Evolutionary conservation across 2,329 filamentous ascomycete species (phyloP).

Genomic region (Atkinsonella hypoxylon): DNA sequence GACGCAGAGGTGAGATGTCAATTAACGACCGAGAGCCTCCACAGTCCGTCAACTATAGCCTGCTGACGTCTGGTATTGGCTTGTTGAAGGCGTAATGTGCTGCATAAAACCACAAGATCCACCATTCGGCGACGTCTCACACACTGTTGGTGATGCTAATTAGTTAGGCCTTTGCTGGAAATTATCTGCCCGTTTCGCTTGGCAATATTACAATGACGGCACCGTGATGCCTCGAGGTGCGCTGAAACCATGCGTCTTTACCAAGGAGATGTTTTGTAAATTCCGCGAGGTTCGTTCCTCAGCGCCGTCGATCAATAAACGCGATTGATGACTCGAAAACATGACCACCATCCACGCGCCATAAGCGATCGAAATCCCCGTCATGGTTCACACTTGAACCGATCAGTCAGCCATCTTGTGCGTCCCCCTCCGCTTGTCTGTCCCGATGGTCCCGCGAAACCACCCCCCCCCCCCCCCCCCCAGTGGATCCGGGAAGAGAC

Average conservation of each 20-base stretch:
- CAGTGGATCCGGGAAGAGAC: slow-evolving; percentile 7
- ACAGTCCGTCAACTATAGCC: neutral
- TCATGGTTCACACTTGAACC: neutral
- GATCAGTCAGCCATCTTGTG: neutral
- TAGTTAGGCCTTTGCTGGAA: neutral
- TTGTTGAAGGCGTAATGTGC: neutral
- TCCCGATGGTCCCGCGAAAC: slow-evolving; percentile 1
- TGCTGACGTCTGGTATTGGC: neutral
- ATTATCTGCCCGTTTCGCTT: neutral
- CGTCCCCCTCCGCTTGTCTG: neutral
- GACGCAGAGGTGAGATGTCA: neutral
- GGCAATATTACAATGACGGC: neutral
- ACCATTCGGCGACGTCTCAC: neutral
- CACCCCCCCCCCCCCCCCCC: too few species aligned
- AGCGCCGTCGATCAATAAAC: neutral
- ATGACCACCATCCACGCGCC: neutral
- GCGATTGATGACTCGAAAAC: too few species aligned
- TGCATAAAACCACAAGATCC: neutral
- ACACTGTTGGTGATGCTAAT: neutral
- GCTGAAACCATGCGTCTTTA: neutral
- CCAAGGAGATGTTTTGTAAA: neutral
- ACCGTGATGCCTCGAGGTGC: neutral
- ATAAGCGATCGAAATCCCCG: neutral
- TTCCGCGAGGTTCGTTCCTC: neutral
- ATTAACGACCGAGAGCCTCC: neutral